phyloP scores from a whole-genome alignment of 1,139 yeast species.

The Kodamaea suecica region DNA sequence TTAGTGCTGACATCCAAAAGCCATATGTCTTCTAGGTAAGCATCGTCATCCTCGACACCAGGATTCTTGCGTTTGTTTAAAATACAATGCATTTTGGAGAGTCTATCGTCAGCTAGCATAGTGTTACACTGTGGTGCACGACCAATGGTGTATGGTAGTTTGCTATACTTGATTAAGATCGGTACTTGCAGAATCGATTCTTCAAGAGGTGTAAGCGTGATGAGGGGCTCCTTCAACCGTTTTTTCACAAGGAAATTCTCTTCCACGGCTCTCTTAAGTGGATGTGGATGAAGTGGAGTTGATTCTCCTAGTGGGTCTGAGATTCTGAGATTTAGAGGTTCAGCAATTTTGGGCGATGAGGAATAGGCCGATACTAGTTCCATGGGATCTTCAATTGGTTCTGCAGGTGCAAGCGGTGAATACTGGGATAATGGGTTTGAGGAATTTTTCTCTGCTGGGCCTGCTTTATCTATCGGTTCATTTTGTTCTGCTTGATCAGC shows the following conservation, averaged over 20 bases:
- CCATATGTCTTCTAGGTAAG: conserved; percentile 67
- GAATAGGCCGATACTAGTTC: neutral
- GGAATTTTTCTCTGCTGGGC: no score
- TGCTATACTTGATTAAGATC: conserved; percentile 60
- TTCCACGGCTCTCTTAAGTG: neutral
- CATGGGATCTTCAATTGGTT: neutral
- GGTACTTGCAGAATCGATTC: conserved; percentile 34
- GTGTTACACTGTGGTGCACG: conserved; percentile 59
- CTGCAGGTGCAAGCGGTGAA: no score
- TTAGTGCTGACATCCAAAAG: conserved; percentile 76
- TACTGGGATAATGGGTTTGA: no score
- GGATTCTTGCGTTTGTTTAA: conserved; percentile 61
- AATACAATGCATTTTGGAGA: conserved; percentile 82
- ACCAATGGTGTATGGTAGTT: conserved; percentile 62
- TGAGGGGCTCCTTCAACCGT: conserved; percentile 3
- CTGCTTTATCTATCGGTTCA: no score
- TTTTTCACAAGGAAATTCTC: neutral
- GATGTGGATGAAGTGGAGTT: neutral
- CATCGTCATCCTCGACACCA: conserved; percentile 39
- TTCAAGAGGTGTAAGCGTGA: conserved; percentile 29
- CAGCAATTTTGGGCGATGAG: neutral
- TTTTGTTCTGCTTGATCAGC: neutral
- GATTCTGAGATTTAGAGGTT: no score
- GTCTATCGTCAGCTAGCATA: conserved; percentile 63
- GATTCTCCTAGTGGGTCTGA: neutral